These are phyloP conservation scores for Pterocarpus santalinus DNA, from an alignment of 306 rosid genomes.

Conservation along the genomic window DNA sequence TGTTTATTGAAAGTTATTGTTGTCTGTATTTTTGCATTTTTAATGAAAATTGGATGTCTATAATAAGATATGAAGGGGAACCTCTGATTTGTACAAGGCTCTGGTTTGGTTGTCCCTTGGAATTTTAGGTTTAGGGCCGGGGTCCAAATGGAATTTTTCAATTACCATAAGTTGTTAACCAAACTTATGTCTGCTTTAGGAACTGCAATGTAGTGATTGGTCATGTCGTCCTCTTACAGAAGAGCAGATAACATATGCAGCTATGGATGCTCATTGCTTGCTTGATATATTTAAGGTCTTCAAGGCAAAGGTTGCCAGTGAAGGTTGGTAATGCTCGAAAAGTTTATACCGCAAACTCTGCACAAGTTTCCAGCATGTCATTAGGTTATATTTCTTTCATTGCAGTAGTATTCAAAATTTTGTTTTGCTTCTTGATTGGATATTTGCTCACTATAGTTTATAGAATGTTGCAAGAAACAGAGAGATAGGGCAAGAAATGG, in stretches of 20 bases:
- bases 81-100: conserved; percentile 10
- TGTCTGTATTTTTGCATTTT: conserved; percentile 8
- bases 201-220: conserved; percentile 99
- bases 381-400: conserved; percentile 33
- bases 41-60: conserved; percentile 36
- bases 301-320: conserved; percentile 64
- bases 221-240: conserved; percentile 93
- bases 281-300: conserved; percentile 80
- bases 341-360: conserved; percentile 19
- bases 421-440: conserved; percentile 20
- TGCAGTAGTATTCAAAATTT: conserved; percentile 1
- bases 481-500: not conserved
- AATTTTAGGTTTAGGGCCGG: conserved; percentile 42
- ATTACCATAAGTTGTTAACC: conserved; percentile 49
- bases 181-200: conserved; percentile 69
- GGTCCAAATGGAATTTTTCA: conserved; percentile 38
- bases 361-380: conserved; percentile 22
- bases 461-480: not conserved
- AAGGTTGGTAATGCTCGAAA: conserved; percentile 65
- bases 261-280: conserved; percentile 97
- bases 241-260: conserved; percentile 86
- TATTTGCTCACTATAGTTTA: conserved; percentile 28
- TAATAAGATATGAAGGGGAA: conserved; percentile 29
- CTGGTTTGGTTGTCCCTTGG: conserved; percentile 34
- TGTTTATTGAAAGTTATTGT: conserved; percentile 16